Conservation (phyloP, 1,284 basidiomycete species). For the Erythrobasidium hasegawianum region DNA sequence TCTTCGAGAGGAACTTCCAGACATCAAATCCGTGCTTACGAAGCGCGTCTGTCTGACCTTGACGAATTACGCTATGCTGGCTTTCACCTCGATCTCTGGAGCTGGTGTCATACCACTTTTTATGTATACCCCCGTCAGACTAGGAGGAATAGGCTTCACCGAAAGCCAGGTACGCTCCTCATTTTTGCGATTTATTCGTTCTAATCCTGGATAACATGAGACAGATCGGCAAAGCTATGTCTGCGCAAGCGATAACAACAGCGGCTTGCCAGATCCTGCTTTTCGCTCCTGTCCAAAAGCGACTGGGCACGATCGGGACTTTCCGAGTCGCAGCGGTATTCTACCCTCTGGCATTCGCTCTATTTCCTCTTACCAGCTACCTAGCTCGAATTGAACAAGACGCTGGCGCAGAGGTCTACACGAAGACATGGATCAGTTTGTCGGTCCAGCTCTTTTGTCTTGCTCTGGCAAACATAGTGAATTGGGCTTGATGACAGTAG, state of each 20-base stretch:
- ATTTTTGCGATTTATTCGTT: neutral
- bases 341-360: constrained; percentile 46
- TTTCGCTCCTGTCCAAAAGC: constrained; percentile 49
- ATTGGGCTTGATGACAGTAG: neutral
- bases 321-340: constrained; percentile 47
- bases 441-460: constrained; percentile 7
- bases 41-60: constrained; percentile 23
- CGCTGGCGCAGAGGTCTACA: constrained; percentile 5
- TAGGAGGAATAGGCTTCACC: constrained; percentile 38
- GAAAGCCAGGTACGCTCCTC: constrained; percentile 7
- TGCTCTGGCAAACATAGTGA: constrained; percentile 17
- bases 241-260: constrained; percentile 45
- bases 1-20: constrained; percentile 9
- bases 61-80: constrained; percentile 32
- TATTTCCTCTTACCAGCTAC: constrained; percentile 46
- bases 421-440: constrained; percentile 7
- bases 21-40: constrained; percentile 16
- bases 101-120: constrained; percentile 42
- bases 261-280: constrained; percentile 47
- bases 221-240: constrained; percentile 47
- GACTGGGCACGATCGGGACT: constrained; percentile 46
- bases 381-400: constrained; percentile 36
- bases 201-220: no score
- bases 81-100: constrained; percentile 21
- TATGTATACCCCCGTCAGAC: constrained; percentile 37